These are phyloP conservation scores for Plasmodium blacklocki DNA, from an alignment of 169 alveolate species.

Conservation along the genomic window DNA sequence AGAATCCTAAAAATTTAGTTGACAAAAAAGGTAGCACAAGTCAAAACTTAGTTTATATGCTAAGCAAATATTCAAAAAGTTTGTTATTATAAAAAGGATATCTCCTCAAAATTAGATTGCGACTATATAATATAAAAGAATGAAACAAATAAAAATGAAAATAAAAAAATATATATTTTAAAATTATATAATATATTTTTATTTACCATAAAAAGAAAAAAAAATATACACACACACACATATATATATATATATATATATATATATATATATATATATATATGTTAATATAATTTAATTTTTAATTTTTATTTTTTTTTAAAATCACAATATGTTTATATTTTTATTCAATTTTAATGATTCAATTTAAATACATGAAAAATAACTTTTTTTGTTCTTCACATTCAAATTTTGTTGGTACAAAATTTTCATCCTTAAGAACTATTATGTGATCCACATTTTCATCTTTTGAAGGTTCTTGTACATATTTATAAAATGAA, in stretches of 20 bases:
- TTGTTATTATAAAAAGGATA: conserved; percentile 21
- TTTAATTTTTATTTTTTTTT: background rate
- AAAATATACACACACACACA: background rate
- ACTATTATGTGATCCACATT: conserved; percentile 17
- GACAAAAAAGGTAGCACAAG: conserved; percentile 9
- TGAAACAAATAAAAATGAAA: background rate
- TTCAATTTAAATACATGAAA: conserved; percentile 49
- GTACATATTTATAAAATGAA: conserved; percentile 60
- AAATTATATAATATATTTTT: background rate
- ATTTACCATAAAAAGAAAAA: background rate
- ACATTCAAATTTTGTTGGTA: conserved; percentile 46
- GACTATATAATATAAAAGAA: background rate
- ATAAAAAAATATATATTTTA: background rate
- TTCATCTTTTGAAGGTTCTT: conserved; percentile 38
- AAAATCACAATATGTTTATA: background rate
- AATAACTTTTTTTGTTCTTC: conserved; percentile 50
- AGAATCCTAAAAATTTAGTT: conserved; percentile 41
- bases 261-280: background rate
- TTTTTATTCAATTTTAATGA: background rate
- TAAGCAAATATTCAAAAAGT: conserved; percentile 49
- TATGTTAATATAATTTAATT: background rate
- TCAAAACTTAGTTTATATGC: conserved; percentile 37
- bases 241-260: background rate
- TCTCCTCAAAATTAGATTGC: background rate
- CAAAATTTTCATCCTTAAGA: conserved; percentile 45